Conservation (phyloP, 1,284 basidiomycete genomes). For the Coriolopsis trogii region DNA sequence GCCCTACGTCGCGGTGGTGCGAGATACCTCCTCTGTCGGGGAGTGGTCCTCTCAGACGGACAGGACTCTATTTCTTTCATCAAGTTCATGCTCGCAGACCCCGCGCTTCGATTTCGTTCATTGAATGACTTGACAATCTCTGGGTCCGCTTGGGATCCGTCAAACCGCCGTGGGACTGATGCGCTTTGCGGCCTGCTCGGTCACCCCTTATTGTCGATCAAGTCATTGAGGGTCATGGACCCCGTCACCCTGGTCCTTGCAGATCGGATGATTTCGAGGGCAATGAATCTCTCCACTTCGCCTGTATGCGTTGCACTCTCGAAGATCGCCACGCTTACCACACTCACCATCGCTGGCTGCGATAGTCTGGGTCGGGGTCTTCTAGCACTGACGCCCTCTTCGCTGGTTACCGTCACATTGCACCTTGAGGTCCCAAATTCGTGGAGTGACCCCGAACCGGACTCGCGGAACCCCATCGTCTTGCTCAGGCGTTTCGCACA, state of each 20-base stretch:
- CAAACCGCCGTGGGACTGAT: no score
- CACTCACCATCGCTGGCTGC: slow-evolving; percentile 7
- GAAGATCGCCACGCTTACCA: slow-evolving; percentile 1
- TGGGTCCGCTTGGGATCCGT: no score
- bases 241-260: slow-evolving; percentile 1
- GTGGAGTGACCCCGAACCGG: not conserved
- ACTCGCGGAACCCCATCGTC: slow-evolving; percentile 12
- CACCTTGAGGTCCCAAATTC: not conserved
- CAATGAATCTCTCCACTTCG: not conserved
- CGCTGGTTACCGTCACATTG: slow-evolving; percentile 9
- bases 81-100: slow-evolving; percentile 4
- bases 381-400: not conserved
- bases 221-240: slow-evolving; percentile 6
- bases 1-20: slow-evolving; percentile 6
- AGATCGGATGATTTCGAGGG: no score
- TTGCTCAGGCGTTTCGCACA: slow-evolving; percentile 1
- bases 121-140: slow-evolving; percentile 9
- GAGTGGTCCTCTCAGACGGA: not conserved
- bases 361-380: not conserved
- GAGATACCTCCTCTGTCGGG: slow-evolving; percentile 9
- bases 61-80: slow-evolving; percentile 7
- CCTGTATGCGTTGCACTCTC: not conserved
- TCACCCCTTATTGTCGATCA: slow-evolving; percentile 2
- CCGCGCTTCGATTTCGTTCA: not conserved
- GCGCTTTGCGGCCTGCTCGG: slow-evolving; percentile 1